Base-by-base conservation (phyloP, 2,329 filamentous ascomycete genomes). In the Fusarium secorum region DNA sequence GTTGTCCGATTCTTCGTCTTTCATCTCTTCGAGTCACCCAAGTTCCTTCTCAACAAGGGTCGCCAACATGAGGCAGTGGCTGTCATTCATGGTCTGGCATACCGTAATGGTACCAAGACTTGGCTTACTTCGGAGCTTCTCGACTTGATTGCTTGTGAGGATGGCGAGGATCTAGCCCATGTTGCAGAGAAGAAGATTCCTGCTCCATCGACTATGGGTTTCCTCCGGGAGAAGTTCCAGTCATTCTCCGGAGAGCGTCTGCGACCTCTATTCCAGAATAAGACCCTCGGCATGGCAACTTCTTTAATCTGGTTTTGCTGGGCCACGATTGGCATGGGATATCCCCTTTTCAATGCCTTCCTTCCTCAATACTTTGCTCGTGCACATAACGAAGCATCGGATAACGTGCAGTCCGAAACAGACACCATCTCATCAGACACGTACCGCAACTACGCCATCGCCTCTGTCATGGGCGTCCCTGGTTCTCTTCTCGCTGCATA, bases 311-410 rank as follows among this genome's bases (percentile, higher is more conserved):
- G 92, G 92, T 92, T 94, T 80, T 90, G 89, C 78, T 97, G 93
- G 93, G 86, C 90, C 0, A 90, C 89, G 18, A 95, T 97, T 72
- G 93, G 93, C 65, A 92, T 97, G 89, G 93, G 90, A 5, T 97
- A 95, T 76, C 93, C 93, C 2, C 87, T 97, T 4, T 97, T 95
- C 86, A 96, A 96, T 79, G 91, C 92, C 56, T 97, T 97, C 81
- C 85, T 97, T n/a, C 94, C 94, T 1, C 92, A 96, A 73, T 96
- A 96, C 77, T 88, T 97, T 64, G 88, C 90, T 28, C 79, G 76
- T 38, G 87, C 89, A 60, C 86, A 88, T 30, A 81, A 81, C 36
- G 83, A 71, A 22, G 61, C 72, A 36, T 71, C 68, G 17, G 77
- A 72, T 7, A 68, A 62, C n/a, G 57, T 77, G 18, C 72, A 77